Conservation (phyloP, 1,284 basidiomycete genomes). For the Sporisorium reilianum region DNA sequence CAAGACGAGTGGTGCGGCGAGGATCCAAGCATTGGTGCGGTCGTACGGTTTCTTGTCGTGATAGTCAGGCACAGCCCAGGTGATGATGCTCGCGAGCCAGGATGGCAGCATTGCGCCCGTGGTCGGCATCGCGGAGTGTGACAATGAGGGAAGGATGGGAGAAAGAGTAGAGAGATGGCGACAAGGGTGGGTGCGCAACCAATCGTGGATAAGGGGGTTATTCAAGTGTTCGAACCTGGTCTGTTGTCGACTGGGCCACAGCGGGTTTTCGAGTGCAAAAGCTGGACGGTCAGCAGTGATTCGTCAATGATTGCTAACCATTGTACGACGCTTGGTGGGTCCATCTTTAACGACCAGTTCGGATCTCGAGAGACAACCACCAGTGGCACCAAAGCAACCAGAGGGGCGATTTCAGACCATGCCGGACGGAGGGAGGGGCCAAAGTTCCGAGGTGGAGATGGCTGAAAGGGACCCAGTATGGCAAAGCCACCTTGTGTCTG, state of each 20-base stretch:
- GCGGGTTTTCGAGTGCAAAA: no score
- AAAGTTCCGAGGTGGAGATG: neutral
- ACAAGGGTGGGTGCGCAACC: neutral
- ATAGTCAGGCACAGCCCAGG: constrained; percentile 33
- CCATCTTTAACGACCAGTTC: neutral
- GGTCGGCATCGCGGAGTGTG: neutral
- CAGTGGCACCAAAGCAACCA: neutral
- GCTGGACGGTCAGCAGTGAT: neutral
- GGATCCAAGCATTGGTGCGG: constrained; percentile 15
- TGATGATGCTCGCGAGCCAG: constrained; percentile 1
- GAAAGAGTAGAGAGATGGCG: neutral
- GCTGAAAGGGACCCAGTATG: no score
- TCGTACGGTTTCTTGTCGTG: constrained; percentile 28
- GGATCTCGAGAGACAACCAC: neutral
- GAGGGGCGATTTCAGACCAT: no score
- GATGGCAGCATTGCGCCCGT: constrained; percentile 1
- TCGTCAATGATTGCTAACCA: neutral
- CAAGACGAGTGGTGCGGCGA: constrained; percentile 10
- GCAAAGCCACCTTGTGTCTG: no score
- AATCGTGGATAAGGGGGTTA: neutral
- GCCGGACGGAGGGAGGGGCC: no score
- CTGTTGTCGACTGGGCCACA: neutral
- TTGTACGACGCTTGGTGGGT: no score
- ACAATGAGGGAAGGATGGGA: neutral
- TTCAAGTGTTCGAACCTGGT: neutral